Evolutionary conservation across 768 basidiomycete species (phyloP).

Genomic region (Clavaria fumosa): DNA sequence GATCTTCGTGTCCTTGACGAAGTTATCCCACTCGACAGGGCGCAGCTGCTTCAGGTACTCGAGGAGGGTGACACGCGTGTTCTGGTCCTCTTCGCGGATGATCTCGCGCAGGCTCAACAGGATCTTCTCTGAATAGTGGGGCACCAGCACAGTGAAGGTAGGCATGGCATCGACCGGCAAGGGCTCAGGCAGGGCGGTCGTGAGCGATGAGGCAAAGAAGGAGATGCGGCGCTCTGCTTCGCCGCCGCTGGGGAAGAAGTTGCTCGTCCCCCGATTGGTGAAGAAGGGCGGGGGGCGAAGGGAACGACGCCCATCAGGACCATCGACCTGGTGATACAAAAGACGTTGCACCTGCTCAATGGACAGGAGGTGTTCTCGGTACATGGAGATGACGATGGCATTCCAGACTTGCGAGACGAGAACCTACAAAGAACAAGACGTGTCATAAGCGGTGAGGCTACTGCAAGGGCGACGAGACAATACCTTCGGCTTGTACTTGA

Average conservation of each 20-base stretch:
- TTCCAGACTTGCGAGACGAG: conserved; percentile 99
- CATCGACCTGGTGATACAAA: conserved; percentile 92
- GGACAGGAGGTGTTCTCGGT: conserved; percentile 92
- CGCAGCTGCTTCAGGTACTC: conserved; percentile 98
- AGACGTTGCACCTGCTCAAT: conserved; percentile 98
- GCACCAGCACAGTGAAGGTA: conserved; percentile 97
- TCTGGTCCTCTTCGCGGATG: conserved; percentile 94
- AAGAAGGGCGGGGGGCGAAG: conserved; percentile 97
- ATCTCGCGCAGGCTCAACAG: conserved; percentile 92
- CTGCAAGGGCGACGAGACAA: conserved; percentile 9
- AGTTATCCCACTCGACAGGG: conserved; percentile 99
- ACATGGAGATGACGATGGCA: conserved; percentile 99
- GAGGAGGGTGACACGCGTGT: conserved; percentile 88
- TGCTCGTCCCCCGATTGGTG: conserved; percentile 61
- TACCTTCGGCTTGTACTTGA: conserved; percentile 98
- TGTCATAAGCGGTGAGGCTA: conserved; percentile 3
- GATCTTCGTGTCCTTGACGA: conserved; percentile 99
- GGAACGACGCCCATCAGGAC: conserved; percentile 75
- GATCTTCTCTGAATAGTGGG: conserved; percentile 99
- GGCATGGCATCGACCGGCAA: conserved; percentile 98
- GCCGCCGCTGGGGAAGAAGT: conserved; percentile 87
- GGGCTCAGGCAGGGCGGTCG: conserved; percentile 88
- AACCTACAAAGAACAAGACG: conserved; percentile 31
- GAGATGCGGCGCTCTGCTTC: conserved; percentile 97
- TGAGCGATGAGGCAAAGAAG: conserved; percentile 96